A percentile compares a stretch with the other conserved stretches of the same genome.
Conservation (phyloP, 495 filamentous ascomycete genomes). For the Penicillium chermesinum region DNA sequence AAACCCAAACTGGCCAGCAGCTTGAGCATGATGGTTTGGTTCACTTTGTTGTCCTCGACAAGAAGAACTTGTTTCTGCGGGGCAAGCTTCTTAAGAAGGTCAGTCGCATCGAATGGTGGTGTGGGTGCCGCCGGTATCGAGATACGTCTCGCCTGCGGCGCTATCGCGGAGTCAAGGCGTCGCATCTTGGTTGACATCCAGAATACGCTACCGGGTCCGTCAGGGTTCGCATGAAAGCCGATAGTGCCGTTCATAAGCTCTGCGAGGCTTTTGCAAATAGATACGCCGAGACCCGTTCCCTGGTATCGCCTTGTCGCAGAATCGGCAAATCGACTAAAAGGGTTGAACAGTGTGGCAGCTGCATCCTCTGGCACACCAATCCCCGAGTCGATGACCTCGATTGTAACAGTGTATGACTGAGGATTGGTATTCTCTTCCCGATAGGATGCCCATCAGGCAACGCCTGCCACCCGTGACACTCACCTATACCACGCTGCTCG, state of each 20-base stretch:
- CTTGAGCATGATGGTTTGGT: conserved; percentile 59
- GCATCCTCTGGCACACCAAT: conserved; percentile 80
- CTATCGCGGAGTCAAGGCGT: conserved; percentile 24
- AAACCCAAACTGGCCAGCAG: conserved; percentile 52
- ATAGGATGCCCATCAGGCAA: too few species aligned
- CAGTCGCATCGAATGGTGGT: conserved; percentile 8
- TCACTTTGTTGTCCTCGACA: conserved; percentile 58
- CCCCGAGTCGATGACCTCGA: conserved; percentile 68
- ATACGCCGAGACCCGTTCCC: conserved; percentile 75
- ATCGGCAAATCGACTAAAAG: conserved; percentile 80
- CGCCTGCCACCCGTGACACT: too few species aligned
- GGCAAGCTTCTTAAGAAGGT: conserved; percentile 26
- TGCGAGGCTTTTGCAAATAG: conserved; percentile 75
- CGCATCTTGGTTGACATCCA: conserved; percentile 53
- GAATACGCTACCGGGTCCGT: conserved; percentile 51
- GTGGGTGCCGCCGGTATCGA: not conserved
- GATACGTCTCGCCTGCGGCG: not conserved
- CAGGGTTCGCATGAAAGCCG: conserved; percentile 49
- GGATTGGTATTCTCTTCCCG: conserved; percentile 38
- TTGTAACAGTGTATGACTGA: conserved; percentile 39
- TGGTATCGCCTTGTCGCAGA: conserved; percentile 71
- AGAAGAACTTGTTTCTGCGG: conserved; percentile 48
- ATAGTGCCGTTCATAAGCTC: conserved; percentile 81
- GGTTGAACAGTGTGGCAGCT: conserved; percentile 68
- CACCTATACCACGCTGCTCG: conserved; percentile 43